Evolutionary conservation across 108 stramenopile genomes (phyloP).

Genomic region (Cylindrotheca fusiformis): DNA sequence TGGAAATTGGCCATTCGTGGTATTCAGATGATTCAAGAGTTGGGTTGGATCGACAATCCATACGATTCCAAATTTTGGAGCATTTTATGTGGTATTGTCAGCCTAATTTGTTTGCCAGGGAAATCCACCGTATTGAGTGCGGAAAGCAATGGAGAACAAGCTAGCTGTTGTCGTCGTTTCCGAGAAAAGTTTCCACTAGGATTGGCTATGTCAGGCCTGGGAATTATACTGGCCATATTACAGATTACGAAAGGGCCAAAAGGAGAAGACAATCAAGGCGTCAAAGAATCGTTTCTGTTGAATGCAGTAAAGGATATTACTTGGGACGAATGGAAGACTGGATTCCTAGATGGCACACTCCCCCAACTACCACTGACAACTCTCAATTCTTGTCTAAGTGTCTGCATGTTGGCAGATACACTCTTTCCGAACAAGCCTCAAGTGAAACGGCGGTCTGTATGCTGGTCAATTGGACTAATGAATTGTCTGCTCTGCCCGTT

Average conservation of each 20-base stretch:
- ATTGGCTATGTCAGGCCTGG: slow-evolving; percentile 61
- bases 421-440: slow-evolving; percentile 66
- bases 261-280: neutral
- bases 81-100: slow-evolving; percentile 31
- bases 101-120: slow-evolving; percentile 44
- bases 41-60: slow-evolving; percentile 39
- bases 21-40: slow-evolving; percentile 47
- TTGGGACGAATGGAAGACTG: slow-evolving; percentile 55
- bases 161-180: slow-evolving; percentile 3
- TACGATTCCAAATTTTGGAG: slow-evolving; percentile 57
- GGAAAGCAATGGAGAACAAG: slow-evolving; percentile 4
- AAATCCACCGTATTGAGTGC: neutral
- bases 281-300: slow-evolving; percentile 35
- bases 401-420: slow-evolving; percentile 65
- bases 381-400: slow-evolving; percentile 74
- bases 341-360: slow-evolving; percentile 68
- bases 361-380: slow-evolving; percentile 84
- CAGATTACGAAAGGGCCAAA: neutral
- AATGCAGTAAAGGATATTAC: slow-evolving; percentile 51
- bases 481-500: slow-evolving; percentile 70
- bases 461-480: slow-evolving; percentile 73
- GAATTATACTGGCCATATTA: slow-evolving; percentile 37
- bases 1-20: slow-evolving; percentile 57
- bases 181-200: slow-evolving; percentile 45
- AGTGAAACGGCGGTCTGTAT: slow-evolving; percentile 45